Conservation (phyloP, 768 basidiomycete species). For the Leccinum disarticulatum region DNA sequence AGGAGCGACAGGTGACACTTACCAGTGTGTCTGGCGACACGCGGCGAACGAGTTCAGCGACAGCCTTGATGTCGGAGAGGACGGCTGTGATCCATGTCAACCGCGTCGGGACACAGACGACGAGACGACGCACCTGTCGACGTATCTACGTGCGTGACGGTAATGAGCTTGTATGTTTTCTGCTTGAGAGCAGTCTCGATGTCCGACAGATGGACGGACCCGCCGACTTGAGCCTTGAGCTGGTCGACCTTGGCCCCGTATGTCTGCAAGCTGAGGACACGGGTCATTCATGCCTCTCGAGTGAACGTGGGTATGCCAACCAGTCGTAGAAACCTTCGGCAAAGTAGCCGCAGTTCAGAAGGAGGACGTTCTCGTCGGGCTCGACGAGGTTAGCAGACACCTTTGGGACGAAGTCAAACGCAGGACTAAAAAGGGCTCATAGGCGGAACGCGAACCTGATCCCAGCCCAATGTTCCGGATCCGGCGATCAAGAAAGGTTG, state of each 20-base stretch:
- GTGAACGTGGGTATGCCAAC: slow-evolving; percentile 37
- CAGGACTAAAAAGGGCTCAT: neutral
- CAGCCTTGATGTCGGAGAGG: slow-evolving; percentile 75
- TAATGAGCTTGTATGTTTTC: slow-evolving; percentile 85
- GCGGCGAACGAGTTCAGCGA: slow-evolving; percentile 68
- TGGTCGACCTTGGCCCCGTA: slow-evolving; percentile 90
- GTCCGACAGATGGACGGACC: slow-evolving; percentile 58
- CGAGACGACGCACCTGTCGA: slow-evolving; percentile 56
- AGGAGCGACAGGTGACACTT: slow-evolving; percentile 12
- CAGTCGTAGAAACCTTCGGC: slow-evolving; percentile 89
- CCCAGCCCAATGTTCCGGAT: slow-evolving; percentile 96
- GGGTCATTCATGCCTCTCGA: neutral
- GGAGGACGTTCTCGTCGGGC: slow-evolving; percentile 72
- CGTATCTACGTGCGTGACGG: slow-evolving; percentile 95
- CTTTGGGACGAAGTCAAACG: slow-evolving; percentile 38
- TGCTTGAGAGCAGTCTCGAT: slow-evolving; percentile 68
- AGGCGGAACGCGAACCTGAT: slow-evolving; percentile 55
- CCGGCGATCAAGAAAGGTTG: slow-evolving; percentile 96
- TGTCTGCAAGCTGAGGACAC: slow-evolving; percentile 58
- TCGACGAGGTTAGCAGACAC: slow-evolving; percentile 91
- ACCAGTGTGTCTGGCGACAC: slow-evolving; percentile 88
- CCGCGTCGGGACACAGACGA: neutral
- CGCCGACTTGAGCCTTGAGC: slow-evolving; percentile 80
- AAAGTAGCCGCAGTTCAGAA: slow-evolving; percentile 92
- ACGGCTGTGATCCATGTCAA: slow-evolving; percentile 52